Base-by-base conservation (phyloP, 2,329 filamentous ascomycete genomes). In the Aspergillus quadricinctus region DNA sequence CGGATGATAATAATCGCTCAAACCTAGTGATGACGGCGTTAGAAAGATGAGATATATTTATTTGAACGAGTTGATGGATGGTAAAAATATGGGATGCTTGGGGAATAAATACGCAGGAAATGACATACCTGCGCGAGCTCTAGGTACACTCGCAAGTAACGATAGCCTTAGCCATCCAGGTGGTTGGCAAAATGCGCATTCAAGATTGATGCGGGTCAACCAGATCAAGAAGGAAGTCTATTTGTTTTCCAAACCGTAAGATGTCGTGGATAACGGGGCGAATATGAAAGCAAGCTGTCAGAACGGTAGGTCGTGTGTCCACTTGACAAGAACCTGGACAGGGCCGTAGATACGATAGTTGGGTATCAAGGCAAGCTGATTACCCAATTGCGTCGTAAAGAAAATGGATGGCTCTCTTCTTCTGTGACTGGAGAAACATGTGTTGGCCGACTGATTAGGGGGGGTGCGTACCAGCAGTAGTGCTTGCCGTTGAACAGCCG, bases 131-230 rank as follows among this genome's bases (percentile, higher is more conserved):
- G 55, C 56, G 56, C 57, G 57, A 64, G 58, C 52, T 64, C 54
- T 63, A 63, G 52, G 51, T 61, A 60, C 55, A 61, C 62, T 66
- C 59, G 61, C 55, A 57, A 54, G 54, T 27, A 19, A 53, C 57
- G 54, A 54, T 46, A 57, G 59, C 56, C 48, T 62, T 53, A 60
- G 59, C 67, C 70, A 72, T 72, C 56, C 69, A 71, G 64, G 52
- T 61, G 50, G 51, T 61, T 52, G 50, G 56, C 48, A 49, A 53
- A 21, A 52, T 54, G 56, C 57, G 64, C 65, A 68, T 67, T 64
- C 68, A 66, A 68, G 67, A 65, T 57, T 54, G 60, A 64, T 59
- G 65, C 61, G 62, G 61, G 58, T 54, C 54, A 43, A 55, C 54
- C 54, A 59, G 54, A 55, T 61, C 51, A 52, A 54, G 59, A 56